Evolutionary conservation across 2,329 filamentous ascomycete genomes (phyloP), one percentile per base, ranked within the genome.

Genomic region (Aspergillaceae sp.): DNA sequence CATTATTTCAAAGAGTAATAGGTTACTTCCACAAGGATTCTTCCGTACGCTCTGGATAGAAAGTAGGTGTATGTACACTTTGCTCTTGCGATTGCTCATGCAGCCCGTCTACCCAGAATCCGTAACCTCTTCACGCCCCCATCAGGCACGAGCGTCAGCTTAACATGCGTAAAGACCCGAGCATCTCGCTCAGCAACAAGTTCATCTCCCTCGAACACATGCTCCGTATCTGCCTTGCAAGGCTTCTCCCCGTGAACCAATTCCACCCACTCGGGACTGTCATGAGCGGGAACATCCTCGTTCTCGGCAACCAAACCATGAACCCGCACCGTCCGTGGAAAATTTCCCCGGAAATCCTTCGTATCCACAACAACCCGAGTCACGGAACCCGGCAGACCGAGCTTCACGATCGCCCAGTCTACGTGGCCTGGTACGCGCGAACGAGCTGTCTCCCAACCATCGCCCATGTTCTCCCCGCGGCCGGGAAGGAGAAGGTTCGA

Each of bases 81-180:
- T 19, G 19, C 19, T 19, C 19, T 19, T 19, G 19, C 19, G 19
- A 19, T 19, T 19, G 30, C 8, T 32, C 30, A 32, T 32, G 30
- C 30, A 32, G 5, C 36, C 26, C 7, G 49, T 42, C 81, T 74
- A 2, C 84, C 87, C 65, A 86, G 82, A 2, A 91, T 80, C 40
- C 88, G 79, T 54, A 96, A 77, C 53, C 90, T 75, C 79, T 94
- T 95, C 2, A 96, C 86, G 27, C 91, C 90, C 32, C 91, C 90
- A 66, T 97, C 90, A 0, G 91, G 91, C 56, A 95, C 87, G 63
- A 96, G 92, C 32, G 87, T 86, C 63, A 97, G 74, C 76, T 94
- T 96, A 26, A 90, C 82, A 69, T 92, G 89, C 8, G 85, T 88
- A 59, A 87, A 86, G 2, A 74, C 70, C 61, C 73, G 75, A 34